A percentile compares a stretch with the other conserved stretches of the same genome.
Evolutionary conservation across 2,329 filamentous ascomycete genomes (phyloP).

Genomic region (Aaosphaeria arxii): DNA sequence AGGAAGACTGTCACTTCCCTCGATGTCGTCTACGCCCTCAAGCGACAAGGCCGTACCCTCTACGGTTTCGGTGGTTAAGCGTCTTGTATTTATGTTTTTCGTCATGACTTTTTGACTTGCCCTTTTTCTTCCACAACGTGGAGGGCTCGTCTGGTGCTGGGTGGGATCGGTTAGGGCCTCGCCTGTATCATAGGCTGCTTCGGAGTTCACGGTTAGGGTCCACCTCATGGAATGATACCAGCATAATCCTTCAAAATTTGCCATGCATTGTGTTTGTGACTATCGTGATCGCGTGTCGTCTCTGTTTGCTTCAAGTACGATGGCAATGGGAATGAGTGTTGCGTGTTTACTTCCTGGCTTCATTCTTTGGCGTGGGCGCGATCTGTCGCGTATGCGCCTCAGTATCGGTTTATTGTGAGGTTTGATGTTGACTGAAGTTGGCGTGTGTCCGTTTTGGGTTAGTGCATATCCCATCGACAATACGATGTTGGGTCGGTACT

Average conservation of each 20-base stretch:
- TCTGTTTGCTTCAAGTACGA: no score
- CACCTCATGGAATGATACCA: constrained; percentile 15
- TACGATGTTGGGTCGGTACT: no score
- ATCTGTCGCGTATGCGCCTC: no score
- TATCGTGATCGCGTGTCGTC: no score
- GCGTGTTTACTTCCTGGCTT: no score
- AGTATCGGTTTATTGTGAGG: no score
- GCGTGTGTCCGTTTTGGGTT: no score
- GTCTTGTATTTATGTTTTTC: constrained; percentile 28
- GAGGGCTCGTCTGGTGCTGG: constrained; percentile 11
- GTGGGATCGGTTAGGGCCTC: constrained; percentile 10
- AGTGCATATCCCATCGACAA: no score
- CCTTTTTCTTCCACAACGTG: not conserved
- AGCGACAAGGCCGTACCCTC: constrained; percentile 63
- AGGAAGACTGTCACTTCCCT: constrained; percentile 67
- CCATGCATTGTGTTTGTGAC: no score
- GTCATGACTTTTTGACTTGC: constrained; percentile 26
- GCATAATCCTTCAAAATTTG: constrained; percentile 10
- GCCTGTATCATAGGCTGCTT: constrained; percentile 14
- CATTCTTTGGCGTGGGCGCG: no score
- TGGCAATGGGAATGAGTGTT: no score
- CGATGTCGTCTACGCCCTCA: constrained; percentile 62
- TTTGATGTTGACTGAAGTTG: no score
- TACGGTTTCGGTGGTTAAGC: constrained; percentile 67
- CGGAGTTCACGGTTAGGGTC: constrained; percentile 10